These are phyloP conservation scores for Wickerhamia fluorescens DNA, from an alignment of 805 yeast species.

Conservation along the genomic window DNA sequence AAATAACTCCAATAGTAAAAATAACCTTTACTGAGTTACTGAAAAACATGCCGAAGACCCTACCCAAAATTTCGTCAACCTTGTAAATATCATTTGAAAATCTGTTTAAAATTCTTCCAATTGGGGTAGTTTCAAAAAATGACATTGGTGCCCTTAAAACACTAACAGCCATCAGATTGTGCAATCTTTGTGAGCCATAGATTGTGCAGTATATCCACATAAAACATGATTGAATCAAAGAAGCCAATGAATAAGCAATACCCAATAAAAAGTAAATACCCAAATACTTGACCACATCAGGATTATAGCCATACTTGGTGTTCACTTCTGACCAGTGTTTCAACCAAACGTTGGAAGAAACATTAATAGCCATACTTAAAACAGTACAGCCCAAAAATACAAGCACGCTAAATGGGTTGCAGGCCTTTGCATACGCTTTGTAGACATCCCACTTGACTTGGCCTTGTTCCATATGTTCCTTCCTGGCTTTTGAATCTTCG, in stretches of 20 bases:
- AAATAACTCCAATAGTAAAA: constrained; percentile 73
- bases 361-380: constrained; percentile 54
- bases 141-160: constrained; percentile 91
- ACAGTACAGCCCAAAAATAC: constrained; percentile 51
- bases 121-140: constrained; percentile 92
- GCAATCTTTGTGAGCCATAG: constrained; percentile 71
- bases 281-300: constrained; percentile 62
- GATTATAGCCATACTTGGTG: constrained; percentile 60
- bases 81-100: constrained; percentile 88
- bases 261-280: constrained; percentile 75
- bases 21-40: constrained; percentile 53
- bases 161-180: constrained; percentile 60
- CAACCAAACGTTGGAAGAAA: constrained; percentile 80
- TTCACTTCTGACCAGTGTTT: constrained; percentile 97
- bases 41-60: constrained; percentile 67
- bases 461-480: constrained; percentile 88
- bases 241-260: constrained; percentile 50
- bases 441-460: constrained; percentile 88
- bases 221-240: constrained; percentile 58
- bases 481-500: constrained; percentile 37
- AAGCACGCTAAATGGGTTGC: constrained; percentile 61
- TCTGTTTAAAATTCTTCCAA: constrained; percentile 85
- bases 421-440: constrained; percentile 76
- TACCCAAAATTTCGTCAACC: constrained; percentile 71
- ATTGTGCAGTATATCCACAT: constrained; percentile 80